Percentiles rank a stretch among this genome's conserved stretches.
Conservation (phyloP, 371 early-diverging fungal genomes). For the Nematocida sp. region DNA sequence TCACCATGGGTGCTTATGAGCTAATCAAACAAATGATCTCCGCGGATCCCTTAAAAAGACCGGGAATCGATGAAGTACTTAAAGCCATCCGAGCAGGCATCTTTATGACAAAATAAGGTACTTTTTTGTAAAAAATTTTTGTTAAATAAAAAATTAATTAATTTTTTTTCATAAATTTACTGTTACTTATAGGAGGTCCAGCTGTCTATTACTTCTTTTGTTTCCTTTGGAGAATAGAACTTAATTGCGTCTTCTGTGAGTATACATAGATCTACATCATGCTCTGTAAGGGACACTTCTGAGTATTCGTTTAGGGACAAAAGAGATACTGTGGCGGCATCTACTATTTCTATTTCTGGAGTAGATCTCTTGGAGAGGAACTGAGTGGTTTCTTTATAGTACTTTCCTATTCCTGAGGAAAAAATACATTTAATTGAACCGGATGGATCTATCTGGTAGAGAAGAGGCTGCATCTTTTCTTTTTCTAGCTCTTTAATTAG, state of each 20-base stretch:
- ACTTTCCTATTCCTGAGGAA: conserved; percentile 55
- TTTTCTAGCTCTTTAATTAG: conserved; percentile 14
- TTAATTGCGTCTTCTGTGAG: conserved; percentile 14
- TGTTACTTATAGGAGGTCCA: background rate
- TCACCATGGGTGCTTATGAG: background rate
- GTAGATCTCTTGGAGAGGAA: conserved; percentile 56
- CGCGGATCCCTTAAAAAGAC: conserved; percentile 13
- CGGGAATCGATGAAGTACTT: background rate
- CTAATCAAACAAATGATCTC: conserved; percentile 30
- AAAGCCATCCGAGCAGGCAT: too few relatives aligned
- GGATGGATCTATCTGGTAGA: conserved; percentile 65
- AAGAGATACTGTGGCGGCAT: conserved; percentile 20
- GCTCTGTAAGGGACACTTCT: conserved; percentile 15
- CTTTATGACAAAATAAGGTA: too few relatives aligned
- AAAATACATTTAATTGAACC: conserved; percentile 57
- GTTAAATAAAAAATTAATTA: too few relatives aligned
- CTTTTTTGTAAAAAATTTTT: too few relatives aligned
- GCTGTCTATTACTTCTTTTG: conserved; percentile 14
- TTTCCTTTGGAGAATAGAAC: conserved; percentile 1
- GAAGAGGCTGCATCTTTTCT: conserved; percentile 32
- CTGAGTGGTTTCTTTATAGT: conserved; percentile 55
- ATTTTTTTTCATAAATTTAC: too few relatives aligned
- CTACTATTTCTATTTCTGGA: conserved; percentile 37
- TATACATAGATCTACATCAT: conserved; percentile 23
- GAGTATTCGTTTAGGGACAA: conserved; percentile 23